Base-by-base conservation (phyloP, 768 basidiomycete species). In the Boletus rufocinnamomeus region DNA sequence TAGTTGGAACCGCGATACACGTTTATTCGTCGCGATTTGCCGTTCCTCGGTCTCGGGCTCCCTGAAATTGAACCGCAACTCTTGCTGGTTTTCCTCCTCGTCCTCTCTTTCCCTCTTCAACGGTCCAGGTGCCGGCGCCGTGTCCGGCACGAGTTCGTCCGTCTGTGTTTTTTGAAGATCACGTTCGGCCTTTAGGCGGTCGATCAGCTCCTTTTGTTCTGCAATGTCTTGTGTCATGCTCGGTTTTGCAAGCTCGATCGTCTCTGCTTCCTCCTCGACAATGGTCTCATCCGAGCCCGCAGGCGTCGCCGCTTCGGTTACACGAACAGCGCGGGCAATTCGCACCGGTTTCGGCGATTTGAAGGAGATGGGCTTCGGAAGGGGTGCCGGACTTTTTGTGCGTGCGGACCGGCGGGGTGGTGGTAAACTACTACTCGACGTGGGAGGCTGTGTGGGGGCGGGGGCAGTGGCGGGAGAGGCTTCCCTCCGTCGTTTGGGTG, bases 171-270 rank as follows among this genome's bases (percentile, higher is more conserved):
- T 69, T 52, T 44, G 68, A 59, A 45, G 69, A 10, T 81, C 82
- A 21, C 87, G 78, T 71, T 88, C 80, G 2, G 82, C 82, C 67
- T 89, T 92, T 61, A 95, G 72, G 52, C 82, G 80, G 41, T 83
- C 80, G 50, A 95, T 91, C 68, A 95, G 72, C 65, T 84, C 85
- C 72, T 84, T 84, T 74, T 93, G 90, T 66, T 93, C 91, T 34
- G 77, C 78, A 44, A 95, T 80, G 70, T 93, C 92, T 64, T 87
- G 79, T 7, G 80, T 82, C 69, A 90, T 79, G 65, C 86, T 83
- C 23, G 83, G 79, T 32, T 81, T 84, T 2, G 84, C 81, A 2
- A 88, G 77, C 43, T 85, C 83, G 25, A 85, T 74, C 0, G 76
- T 72, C 58, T 84, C 84, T 1, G 73, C 77, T 34, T 89, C 86